phyloP scores from a whole-genome alignment of 2,329 filamentous ascomycete genomes.

The Trichophyton schoenleinii region DNA sequence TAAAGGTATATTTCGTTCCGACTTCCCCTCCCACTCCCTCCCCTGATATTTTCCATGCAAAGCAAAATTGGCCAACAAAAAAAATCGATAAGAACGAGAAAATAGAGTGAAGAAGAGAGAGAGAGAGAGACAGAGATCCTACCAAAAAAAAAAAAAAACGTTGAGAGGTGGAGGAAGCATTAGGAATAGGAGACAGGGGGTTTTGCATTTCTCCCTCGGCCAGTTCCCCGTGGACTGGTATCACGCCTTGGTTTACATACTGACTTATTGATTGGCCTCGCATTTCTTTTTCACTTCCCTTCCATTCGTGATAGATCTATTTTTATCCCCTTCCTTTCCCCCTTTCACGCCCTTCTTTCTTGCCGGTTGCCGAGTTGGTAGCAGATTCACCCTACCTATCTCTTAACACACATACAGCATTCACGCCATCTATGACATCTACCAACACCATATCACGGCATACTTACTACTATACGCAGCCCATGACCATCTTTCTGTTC shows the following conservation, averaged over 20 bases:
- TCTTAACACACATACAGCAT: neutral
- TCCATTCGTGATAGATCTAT: neutral
- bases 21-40: neutral
- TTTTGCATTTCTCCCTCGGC: neutral
- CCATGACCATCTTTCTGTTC: neutral
- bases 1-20: conserved; percentile 22
- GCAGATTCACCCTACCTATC: neutral
- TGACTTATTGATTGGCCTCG: too few relatives aligned
- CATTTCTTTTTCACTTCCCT: neutral
- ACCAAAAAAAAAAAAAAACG: neutral
- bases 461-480: neutral
- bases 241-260: neutral
- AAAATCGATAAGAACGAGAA: neutral
- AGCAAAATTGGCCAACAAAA: neutral
- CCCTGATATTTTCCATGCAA: neutral
- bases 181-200: neutral
- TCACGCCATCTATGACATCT: conserved; percentile 1
- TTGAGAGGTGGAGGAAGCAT: neutral
- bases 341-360: neutral
- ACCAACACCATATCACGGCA: neutral
- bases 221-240: neutral
- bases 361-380: neutral
- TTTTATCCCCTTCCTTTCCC: neutral
- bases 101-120: neutral
- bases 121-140: neutral